A percentile compares a stretch with the other conserved stretches of the same genome.
These are phyloP conservation scores for Arabis alpina DNA, from an alignment of 345 rosid genomes.

Conservation along the genomic window DNA sequence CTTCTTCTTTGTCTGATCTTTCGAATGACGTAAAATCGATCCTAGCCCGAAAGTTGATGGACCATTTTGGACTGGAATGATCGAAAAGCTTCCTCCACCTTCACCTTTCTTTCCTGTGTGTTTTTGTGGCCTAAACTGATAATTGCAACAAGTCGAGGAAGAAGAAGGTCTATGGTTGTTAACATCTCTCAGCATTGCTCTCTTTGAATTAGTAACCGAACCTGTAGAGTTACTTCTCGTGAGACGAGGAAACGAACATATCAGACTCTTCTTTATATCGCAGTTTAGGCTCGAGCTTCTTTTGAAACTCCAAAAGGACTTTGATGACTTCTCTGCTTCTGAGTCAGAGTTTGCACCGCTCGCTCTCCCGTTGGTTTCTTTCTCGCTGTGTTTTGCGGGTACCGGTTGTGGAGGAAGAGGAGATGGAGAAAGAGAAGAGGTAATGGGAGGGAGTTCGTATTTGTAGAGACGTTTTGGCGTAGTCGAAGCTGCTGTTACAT, in stretches of 20 bases:
- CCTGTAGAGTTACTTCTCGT: slow-evolving; percentile 76
- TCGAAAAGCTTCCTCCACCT: slow-evolving; percentile 51
- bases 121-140: slow-evolving; percentile 52
- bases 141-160: slow-evolving; percentile 31
- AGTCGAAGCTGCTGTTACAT: slow-evolving; percentile 22
- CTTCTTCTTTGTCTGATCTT: slow-evolving; percentile 36
- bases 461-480: slow-evolving; percentile 36
- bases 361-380: slow-evolving; percentile 28
- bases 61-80: slow-evolving; percentile 62
- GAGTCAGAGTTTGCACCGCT: slow-evolving; percentile 37
- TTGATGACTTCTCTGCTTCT: slow-evolving; percentile 53
- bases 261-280: slow-evolving; percentile 57
- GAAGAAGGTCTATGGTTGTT: slow-evolving; percentile 46
- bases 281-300: slow-evolving; percentile 71
- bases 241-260: slow-evolving; percentile 64
- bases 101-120: slow-evolving; percentile 47
- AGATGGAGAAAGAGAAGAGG: slow-evolving; percentile 51
- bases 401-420: slow-evolving; percentile 43
- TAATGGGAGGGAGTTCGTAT: slow-evolving; percentile 40
- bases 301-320: slow-evolving; percentile 81
- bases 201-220: slow-evolving; percentile 50
- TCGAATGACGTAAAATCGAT: slow-evolving; percentile 35
- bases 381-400: slow-evolving; percentile 35
- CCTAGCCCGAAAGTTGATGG: slow-evolving; percentile 47
- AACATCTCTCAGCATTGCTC: slow-evolving; percentile 43